Base-by-base conservation (phyloP, 805 yeast genomes). In the Ogataea nakhonphanomensis region DNA sequence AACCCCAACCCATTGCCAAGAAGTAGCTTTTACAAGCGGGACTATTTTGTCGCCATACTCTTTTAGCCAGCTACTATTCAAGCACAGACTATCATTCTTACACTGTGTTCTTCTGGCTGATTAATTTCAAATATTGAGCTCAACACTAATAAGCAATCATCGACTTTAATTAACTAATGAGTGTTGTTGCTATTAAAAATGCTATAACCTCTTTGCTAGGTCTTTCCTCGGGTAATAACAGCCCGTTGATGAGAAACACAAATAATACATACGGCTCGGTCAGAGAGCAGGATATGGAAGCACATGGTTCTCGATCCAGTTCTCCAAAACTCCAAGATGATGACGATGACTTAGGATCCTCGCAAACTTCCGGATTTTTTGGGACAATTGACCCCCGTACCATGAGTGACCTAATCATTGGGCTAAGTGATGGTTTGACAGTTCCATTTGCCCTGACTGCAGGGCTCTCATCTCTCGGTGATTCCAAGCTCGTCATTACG, bases 361-460 rank as follows among this genome's bases (percentile, higher is more conserved):
- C 39, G 4, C 33, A 30, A 14, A 6, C 32, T 11, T 14, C 24
- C 2, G 48, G 51, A 8, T 53, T 79, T 26, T 69, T 81, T 45
- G 73, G 71, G 27, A 74, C 67, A 33, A 71, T 84, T 37, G 93
- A 84, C 58, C 99, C 99, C 8, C 78, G 99, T 61, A 90, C 90
- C 20, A 86, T 91, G 83, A 81, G 93, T 33, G 98, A 91, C 62
- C 73, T 86, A 41, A 88, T 91, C 51, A 91, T 91, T 57, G 99
- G 99, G 5, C 75, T 91, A 36, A 81, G 93, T 25, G 99, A 91
- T 61, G 99, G 99, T 4, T 74, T 91, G 50, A 91, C 98, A 0
- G 99, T 91, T 29, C 99, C 99, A n/a, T 91, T 91, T 71, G 99
- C 99, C 2, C 74, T 93, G 52, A 93, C 98, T 1, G 98, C 99